Evolutionary conservation across 2,329 filamentous ascomycete species (phyloP).

Genomic region (Neopestalotiopsis clavispora): DNA sequence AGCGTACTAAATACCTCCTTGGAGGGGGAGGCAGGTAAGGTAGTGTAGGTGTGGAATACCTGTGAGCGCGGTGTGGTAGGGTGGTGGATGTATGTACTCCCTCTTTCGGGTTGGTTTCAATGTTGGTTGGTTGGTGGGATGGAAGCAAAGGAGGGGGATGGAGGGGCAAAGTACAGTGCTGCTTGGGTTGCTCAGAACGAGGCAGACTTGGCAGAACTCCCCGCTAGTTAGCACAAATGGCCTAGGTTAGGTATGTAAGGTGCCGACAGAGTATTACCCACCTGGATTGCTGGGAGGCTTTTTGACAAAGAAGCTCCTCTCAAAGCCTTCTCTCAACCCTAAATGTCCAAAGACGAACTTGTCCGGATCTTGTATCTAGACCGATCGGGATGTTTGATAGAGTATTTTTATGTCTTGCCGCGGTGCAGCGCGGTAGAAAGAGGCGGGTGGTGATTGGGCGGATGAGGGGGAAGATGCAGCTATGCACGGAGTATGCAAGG

Average conservation of each 20-base stretch:
- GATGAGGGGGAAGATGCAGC: background rate
- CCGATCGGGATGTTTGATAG: background rate
- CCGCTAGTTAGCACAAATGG: background rate
- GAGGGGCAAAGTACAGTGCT: conserved; percentile 7
- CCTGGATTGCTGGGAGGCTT: conserved; percentile 1
- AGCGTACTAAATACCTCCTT: background rate
- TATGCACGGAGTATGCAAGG: background rate
- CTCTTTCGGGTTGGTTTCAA: background rate
- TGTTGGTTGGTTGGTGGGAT: background rate
- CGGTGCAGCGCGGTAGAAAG: conserved; percentile 1
- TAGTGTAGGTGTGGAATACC: background rate
- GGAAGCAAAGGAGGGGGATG: background rate
- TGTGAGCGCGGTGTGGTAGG: background rate
- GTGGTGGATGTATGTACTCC: background rate
- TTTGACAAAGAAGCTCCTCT: background rate
- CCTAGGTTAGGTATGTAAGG: background rate
- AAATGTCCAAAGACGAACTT: background rate
- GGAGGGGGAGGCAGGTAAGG: background rate
- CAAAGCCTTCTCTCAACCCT: conserved; percentile 9
- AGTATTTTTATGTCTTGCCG: background rate
- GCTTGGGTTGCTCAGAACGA: background rate
- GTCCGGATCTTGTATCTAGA: background rate
- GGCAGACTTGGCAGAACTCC: conserved; percentile 1
- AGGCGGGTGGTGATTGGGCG: background rate
- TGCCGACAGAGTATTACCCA: background rate